These are phyloP conservation scores for Pseudisothecium myosuroides DNA, from an alignment of 225 moss, liverwort and hornwort genomes.

Conservation along the genomic window DNA sequence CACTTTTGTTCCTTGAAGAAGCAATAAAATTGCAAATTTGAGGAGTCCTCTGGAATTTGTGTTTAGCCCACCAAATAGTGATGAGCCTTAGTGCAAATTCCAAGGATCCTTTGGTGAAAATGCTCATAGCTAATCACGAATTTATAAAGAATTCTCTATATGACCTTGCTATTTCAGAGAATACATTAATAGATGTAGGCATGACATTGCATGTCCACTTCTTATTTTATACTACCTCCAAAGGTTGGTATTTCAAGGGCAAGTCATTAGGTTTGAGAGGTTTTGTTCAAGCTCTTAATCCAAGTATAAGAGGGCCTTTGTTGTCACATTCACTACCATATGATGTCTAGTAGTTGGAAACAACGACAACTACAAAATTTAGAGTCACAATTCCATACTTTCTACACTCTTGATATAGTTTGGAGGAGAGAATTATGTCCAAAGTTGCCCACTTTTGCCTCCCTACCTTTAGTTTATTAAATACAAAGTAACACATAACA, in stretches of 20 bases:
- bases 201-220: too few species aligned
- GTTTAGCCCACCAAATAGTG: not conserved
- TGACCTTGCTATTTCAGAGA: too few species aligned
- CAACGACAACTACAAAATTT: fast-evolving
- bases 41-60: not conserved
- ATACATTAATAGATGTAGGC: not conserved
- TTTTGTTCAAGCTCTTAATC: not conserved
- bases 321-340: not conserved
- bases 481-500: too few species aligned
- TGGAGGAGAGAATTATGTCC: not conserved
- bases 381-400: not conserved
- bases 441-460: not conserved
- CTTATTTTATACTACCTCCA: not conserved
- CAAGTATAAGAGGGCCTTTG: not conserved
- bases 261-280: not conserved
- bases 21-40: not conserved
- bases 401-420: not conserved
- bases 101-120: not conserved
- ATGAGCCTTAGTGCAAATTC: not conserved
- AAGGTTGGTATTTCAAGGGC: not conserved
- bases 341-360: not conserved
- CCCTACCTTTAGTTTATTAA: fast-evolving
- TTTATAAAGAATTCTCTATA: not conserved
- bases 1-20: not conserved
- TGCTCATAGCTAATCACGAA: not conserved